Conservation (phyloP, 129 eudicot species). For the Tagetes patula region DNA sequence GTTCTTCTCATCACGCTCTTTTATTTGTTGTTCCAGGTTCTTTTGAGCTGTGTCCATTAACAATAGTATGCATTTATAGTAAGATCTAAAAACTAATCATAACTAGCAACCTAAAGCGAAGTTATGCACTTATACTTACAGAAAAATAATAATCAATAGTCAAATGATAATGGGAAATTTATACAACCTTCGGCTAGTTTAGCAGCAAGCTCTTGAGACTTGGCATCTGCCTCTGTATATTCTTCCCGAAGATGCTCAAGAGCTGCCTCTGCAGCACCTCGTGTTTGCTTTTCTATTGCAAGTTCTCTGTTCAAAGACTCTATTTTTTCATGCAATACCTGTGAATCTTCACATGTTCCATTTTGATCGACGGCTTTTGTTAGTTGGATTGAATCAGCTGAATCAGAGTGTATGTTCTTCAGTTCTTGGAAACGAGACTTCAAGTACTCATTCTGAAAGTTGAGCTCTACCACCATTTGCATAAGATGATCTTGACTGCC, state of each 20-base stretch:
- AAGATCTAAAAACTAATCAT: conserved; percentile 10
- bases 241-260: conserved; percentile 72
- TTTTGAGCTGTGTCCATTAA: conserved; percentile 62
- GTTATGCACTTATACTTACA: neutral
- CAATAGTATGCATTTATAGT: conserved; percentile 28
- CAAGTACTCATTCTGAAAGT: conserved; percentile 77
- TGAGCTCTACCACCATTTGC: conserved; percentile 72
- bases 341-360: conserved; percentile 27
- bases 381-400: conserved; percentile 33
- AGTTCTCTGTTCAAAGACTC: conserved; percentile 70
- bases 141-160: neutral
- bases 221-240: conserved; percentile 79
- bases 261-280: conserved; percentile 95
- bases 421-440: conserved; percentile 70
- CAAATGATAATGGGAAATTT: conserved; percentile 11
- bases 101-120: conserved; percentile 12
- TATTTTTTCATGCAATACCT: conserved; percentile 51
- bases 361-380: conserved; percentile 36
- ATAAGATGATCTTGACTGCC: conserved; percentile 56
- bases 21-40: conserved; percentile 83
- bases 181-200: conserved; percentile 89
- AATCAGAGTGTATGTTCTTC: conserved; percentile 37
- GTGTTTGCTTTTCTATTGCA: conserved; percentile 74
- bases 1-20: conserved; percentile 90
- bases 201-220: conserved; percentile 74